Conservation (phyloP, 495 filamentous ascomycete genomes). For the Staphylotrichum tortipilum region DNA sequence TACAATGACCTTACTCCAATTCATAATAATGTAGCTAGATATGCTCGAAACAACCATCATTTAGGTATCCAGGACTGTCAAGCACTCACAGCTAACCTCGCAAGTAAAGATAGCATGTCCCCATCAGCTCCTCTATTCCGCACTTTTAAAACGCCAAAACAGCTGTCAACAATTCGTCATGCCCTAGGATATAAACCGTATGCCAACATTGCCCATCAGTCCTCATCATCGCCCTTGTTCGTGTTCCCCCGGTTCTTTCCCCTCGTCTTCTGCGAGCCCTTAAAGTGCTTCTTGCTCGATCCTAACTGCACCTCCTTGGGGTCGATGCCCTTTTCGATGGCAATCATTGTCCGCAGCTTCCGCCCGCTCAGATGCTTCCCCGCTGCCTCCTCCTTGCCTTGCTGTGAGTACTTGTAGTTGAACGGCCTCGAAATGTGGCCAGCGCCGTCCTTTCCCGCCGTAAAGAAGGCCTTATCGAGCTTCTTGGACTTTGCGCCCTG, state of each 20-base stretch:
- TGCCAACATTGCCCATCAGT: slow-evolving; percentile 3
- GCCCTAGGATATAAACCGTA: neutral
- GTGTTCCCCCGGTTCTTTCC: slow-evolving; percentile 32
- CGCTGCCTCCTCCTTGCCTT: slow-evolving; percentile 46
- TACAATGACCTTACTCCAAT: too few species aligned
- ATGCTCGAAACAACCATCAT: too few species aligned
- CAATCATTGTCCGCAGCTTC: slow-evolving; percentile 77
- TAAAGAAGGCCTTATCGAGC: slow-evolving; percentile 85
- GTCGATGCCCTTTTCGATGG: slow-evolving; percentile 76
- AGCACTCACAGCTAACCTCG: too few species aligned
- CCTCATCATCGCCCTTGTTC: slow-evolving; percentile 10
- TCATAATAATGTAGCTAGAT: too few species aligned
- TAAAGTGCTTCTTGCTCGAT: slow-evolving; percentile 91
- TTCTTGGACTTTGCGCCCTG: slow-evolving; percentile 60
- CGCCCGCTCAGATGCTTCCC: slow-evolving; percentile 69
- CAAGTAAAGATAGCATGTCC: too few species aligned
- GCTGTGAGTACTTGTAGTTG: slow-evolving; percentile 75
- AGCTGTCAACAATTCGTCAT: neutral
- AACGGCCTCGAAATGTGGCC: slow-evolving; percentile 75
- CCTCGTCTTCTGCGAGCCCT: slow-evolving; percentile 59
- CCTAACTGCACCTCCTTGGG: slow-evolving; percentile 64
- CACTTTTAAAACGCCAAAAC: slow-evolving; percentile 4
- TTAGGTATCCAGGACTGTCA: neutral
- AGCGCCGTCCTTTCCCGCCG: slow-evolving; percentile 46
- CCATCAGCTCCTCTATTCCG: slow-evolving; percentile 4